Base-by-base conservation (phyloP, 345 rosid genomes). In the Eucalyptus victrix region DNA sequence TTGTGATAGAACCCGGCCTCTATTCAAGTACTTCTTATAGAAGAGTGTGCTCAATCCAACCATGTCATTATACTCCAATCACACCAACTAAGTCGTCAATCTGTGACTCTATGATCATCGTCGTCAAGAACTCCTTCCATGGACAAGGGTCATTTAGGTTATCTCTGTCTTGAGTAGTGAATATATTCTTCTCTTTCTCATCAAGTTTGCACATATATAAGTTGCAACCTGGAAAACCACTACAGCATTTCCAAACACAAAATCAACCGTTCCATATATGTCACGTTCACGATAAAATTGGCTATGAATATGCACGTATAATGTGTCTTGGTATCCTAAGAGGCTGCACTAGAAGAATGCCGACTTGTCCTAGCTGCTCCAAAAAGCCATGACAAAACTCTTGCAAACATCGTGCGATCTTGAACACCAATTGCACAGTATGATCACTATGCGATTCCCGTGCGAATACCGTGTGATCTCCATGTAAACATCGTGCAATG, bases 11-110 rank as follows among this genome's bases (percentile, higher is more conserved):
- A 12, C 94, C 93, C 6, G 65, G 5, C 95, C 94, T 49, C 53
- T 45, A 18, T 94, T 94, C 6, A 19, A 9, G 80, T 88, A 90
- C 89, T 94, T 93, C 5, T 90, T 93, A 60, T 91, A 92, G 58
- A 90, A 92, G 18, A 94, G 54, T 9, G 91, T 92, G 10, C 87
- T 88, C 17, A 88, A n/a, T 54, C 87, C 40, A 47, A 44, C 3
- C 12, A 4, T 47, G 23, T 51, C 87, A n/a, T 30, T 18, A 47
- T 81, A 88, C 13, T n/a, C 83, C 40, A 47, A 32, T 90, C 91
- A 87, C 9, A 13, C 19, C 0, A 12, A 89, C 81, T 42, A 58
- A 40, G 49, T 58, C 24, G 9, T 17, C 90, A 18, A 89, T 60
- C 19, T 86, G 12, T 16, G 72, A 56, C 28, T 80, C 40, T 85